Base-by-base conservation (phyloP, 2,329 filamentous ascomycete genomes). In the Diaporthe amygdali region DNA sequence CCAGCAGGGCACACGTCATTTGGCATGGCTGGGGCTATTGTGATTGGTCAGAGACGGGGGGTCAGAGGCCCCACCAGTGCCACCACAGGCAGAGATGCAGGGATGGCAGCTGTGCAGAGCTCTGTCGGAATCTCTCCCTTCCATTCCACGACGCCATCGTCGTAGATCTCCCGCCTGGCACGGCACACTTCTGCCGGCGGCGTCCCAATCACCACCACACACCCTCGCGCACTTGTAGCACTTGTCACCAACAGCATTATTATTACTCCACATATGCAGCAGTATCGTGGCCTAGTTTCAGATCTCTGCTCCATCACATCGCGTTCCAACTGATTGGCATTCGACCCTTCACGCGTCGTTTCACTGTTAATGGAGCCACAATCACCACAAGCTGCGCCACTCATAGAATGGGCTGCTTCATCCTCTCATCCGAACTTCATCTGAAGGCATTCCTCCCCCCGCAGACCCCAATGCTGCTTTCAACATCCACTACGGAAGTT, bases 221-320 rank as follows among this genome's bases (percentile, higher is more conserved):
- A n/a, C n/a, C n/a, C n/a, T n/a, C 25, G 12, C 17, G 8, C 22
- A 46, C 17, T 46, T 10, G 14, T 15, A 3, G 5, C 14, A n/a
- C 54, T 39, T 22, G 14, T 41, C 37, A 41, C 22, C 55, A n/a
- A 20, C 55, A n/a, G 20, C 39, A 25, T 30, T 22, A 9, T 46
- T 22, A 61, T 61, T 44, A 37, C 30, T 27, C 59, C 59, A 64
- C 59, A 49, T 34, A 37, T 64, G 59, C 59, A 49, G 37, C 37
- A 39, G 25, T 34, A 64, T 64, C 59, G 59, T 64, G 59, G 59
- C 27, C 59, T 64, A 30, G 59, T 64, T 64, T 49, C 59, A 64
- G 30, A 64, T 64, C 59, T 25, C 44, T 49, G 44, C 59, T 64
- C 30, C 59, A 64, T 49, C 44, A 37, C 30, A 49, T 49, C 44